Evolutionary conservation across 1,284 basidiomycete species (phyloP).

Genomic region (Salmacisia buchloeana): DNA sequence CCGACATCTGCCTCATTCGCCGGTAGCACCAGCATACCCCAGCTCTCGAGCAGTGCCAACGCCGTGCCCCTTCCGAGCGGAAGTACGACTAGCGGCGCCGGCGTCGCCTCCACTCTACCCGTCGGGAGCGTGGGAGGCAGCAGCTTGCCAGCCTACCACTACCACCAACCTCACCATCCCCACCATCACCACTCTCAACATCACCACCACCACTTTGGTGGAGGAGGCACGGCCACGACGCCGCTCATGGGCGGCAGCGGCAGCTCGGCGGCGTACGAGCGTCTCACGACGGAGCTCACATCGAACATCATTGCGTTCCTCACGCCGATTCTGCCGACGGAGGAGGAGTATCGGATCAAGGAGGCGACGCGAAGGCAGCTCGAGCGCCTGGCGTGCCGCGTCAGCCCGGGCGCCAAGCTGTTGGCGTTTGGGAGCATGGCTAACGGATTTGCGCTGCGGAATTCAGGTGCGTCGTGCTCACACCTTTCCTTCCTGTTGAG

Average conservation of each 20-base stretch:
- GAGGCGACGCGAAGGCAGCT: constrained; percentile 91
- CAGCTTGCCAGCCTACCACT: no score
- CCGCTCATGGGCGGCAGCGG: not conserved
- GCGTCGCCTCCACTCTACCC: not conserved
- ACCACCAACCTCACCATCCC: not conserved
- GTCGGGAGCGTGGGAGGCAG: no score
- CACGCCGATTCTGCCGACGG: constrained; percentile 45
- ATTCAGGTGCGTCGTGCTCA: constrained; percentile 66
- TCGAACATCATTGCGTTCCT: constrained; percentile 47
- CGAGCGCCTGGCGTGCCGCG: constrained; percentile 85
- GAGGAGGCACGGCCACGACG: not conserved
- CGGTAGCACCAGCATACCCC: not conserved
- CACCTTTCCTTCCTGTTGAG: constrained; percentile 12
- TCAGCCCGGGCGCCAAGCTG: constrained; percentile 84
- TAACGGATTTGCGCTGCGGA: constrained; percentile 85
- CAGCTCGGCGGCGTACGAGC: constrained; percentile 27
- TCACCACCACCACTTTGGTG: not conserved
- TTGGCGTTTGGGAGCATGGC: constrained; percentile 85
- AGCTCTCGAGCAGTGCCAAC: not conserved
- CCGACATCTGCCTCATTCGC: not conserved
- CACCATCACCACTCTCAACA: no score
- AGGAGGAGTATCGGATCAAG: constrained; percentile 58
- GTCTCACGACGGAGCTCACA: constrained; percentile 43
- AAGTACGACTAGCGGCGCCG: not conserved
- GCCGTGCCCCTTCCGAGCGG: not conserved